Conservation (phyloP, 1,139 yeast species). For the Nematodospora anomalae region DNA sequence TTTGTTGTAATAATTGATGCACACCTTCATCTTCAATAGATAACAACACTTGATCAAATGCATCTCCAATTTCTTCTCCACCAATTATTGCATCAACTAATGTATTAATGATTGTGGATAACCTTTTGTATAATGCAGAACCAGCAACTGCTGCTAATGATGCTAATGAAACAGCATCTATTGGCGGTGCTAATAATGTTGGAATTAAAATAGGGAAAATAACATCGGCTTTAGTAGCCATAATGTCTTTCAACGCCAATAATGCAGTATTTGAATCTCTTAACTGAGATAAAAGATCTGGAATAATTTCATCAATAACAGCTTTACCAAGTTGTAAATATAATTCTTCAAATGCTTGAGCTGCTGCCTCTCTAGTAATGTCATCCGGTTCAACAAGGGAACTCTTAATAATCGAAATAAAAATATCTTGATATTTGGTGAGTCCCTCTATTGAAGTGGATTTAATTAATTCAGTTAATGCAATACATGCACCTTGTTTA, state of each 20-base stretch:
- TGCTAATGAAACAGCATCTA: slow-evolving; percentile 84
- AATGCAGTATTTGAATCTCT: slow-evolving; percentile 72
- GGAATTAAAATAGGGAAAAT: slow-evolving; percentile 95
- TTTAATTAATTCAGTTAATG: slow-evolving; percentile 79
- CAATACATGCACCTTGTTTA: slow-evolving; percentile 95
- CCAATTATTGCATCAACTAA: slow-evolving; percentile 61
- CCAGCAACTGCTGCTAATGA: slow-evolving; percentile 93
- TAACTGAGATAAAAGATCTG: slow-evolving; percentile 72
- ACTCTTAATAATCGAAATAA: slow-evolving; percentile 73
- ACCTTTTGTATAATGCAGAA: slow-evolving; percentile 69
- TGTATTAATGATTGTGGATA: slow-evolving; percentile 69
- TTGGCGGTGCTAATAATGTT: slow-evolving; percentile 75
- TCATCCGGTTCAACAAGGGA: slow-evolving; percentile 76
- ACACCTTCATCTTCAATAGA: slow-evolving; percentile 82
- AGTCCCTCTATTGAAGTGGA: slow-evolving; percentile 69
- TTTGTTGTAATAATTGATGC: slow-evolving; percentile 81
- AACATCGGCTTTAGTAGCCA: slow-evolving; percentile 86
- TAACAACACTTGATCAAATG: slow-evolving; percentile 67
- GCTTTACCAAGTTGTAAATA: slow-evolving; percentile 80
- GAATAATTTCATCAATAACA: slow-evolving; percentile 87
- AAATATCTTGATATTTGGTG: slow-evolving; percentile 61
- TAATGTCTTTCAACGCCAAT: slow-evolving; percentile 85
- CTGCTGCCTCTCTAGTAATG: slow-evolving; percentile 86
- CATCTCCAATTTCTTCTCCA: slow-evolving; percentile 43
- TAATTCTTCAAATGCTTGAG: slow-evolving; percentile 83